phyloP scores from a whole-genome alignment of 2,329 filamentous ascomycete genomes.

The Madurella mycetomatis region DNA sequence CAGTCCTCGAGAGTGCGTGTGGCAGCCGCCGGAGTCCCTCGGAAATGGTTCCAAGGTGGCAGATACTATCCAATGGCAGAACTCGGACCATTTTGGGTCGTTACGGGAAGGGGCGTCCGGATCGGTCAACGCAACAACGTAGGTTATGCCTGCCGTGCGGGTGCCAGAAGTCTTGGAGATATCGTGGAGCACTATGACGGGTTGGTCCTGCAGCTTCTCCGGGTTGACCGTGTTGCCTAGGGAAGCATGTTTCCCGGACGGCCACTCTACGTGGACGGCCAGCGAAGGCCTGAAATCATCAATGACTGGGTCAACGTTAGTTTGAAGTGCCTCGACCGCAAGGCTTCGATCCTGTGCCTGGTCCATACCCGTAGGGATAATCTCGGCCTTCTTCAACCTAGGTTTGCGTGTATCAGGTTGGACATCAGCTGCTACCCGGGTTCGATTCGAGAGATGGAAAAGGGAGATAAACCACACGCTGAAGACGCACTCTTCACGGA shows the following conservation, averaged over 20 bases:
- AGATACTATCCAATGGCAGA: conserved; percentile 43
- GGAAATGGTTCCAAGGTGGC: conserved; percentile 4
- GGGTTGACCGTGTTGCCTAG: conserved; percentile 49
- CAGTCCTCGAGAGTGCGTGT: background rate
- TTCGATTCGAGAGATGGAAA: background rate
- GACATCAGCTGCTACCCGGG: background rate
- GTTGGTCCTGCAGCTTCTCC: conserved; percentile 32
- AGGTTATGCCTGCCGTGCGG: conserved; percentile 16
- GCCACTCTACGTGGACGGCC: conserved; percentile 46
- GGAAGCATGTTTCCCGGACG: conserved; percentile 37
- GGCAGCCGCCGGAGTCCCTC: background rate
- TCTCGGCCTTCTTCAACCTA: conserved; percentile 24
- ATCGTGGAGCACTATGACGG: conserved; percentile 25
- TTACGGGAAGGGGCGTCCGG: conserved; percentile 41
- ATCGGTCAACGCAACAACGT: conserved; percentile 37
- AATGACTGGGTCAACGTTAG: conserved; percentile 41
- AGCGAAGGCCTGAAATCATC: conserved; percentile 55
- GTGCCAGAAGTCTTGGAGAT: background rate
- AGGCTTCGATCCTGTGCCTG: too few species aligned
- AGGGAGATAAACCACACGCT: background rate
- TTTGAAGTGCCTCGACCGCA: background rate
- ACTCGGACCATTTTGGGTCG: conserved; percentile 42
- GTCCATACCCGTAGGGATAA: conserved; percentile 25
- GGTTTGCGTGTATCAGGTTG: background rate
- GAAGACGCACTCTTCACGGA: conserved; percentile 11